Evolutionary conservation across 768 basidiomycete genomes (phyloP).

Genomic region (Steccherinum ochraceum): DNA sequence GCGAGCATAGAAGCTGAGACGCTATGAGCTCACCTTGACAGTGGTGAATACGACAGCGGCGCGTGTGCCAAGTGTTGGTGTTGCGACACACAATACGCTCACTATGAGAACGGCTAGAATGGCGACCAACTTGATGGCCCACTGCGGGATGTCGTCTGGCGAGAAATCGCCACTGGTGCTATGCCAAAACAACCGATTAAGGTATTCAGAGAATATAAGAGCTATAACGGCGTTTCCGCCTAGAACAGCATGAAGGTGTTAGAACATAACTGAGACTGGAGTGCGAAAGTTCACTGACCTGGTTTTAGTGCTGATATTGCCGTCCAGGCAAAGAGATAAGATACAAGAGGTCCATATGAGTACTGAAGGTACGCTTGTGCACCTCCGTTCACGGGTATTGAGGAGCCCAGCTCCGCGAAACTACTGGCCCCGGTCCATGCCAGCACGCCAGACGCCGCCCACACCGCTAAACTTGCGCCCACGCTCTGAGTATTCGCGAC

Average conservation of each 20-base stretch:
- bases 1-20: neutral
- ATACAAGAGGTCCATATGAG: slow-evolving; percentile 78
- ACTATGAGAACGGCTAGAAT: slow-evolving; percentile 64
- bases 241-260: slow-evolving; percentile 16
- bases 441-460: slow-evolving; percentile 77
- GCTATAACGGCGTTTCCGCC: slow-evolving; percentile 80
- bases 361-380: slow-evolving; percentile 83
- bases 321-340: slow-evolving; percentile 94
- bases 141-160: slow-evolving; percentile 76
- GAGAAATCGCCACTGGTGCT: slow-evolving; percentile 63
- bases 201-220: slow-evolving; percentile 87
- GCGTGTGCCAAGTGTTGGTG: slow-evolving; percentile 71
- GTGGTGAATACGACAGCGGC: slow-evolving; percentile 83
- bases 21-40: slow-evolving; percentile 56
- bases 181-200: slow-evolving; percentile 85
- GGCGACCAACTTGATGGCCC: slow-evolving; percentile 89
- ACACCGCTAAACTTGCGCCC: slow-evolving; percentile 82
- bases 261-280: slow-evolving; percentile 3
- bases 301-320: slow-evolving; percentile 86
- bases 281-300: slow-evolving; percentile 40
- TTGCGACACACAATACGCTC: slow-evolving; percentile 71
- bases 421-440: slow-evolving; percentile 96
- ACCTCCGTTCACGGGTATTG: slow-evolving; percentile 68
- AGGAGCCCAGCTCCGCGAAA: slow-evolving; percentile 87
- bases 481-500: slow-evolving; percentile 85